Evolutionary conservation across 2,329 filamentous ascomycete genomes (phyloP), one percentile per base, ranked within the genome.

Genomic region (Colletotrichum liaoningense): DNA sequence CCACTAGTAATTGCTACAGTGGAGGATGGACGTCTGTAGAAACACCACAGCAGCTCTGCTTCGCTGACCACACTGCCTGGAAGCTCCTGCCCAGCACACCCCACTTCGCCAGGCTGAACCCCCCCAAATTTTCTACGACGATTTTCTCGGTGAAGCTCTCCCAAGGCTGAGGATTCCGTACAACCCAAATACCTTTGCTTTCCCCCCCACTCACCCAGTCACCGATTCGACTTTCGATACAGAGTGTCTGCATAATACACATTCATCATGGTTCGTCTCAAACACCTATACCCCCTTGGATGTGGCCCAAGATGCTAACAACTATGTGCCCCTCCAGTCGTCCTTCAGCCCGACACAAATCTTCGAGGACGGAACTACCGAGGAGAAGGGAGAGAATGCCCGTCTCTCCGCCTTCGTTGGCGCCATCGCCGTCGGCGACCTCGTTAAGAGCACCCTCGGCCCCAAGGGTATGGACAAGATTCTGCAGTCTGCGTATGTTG

Each of bases 391-490:
- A 80, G 96, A 98, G 88, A 98, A 98, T 93, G 96, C 97, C 80
- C 95, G 96, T 90, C 93, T 98, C 79, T 93, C 95, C n/a, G 96
- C 96, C 77, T 99, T 99, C 80, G 96, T 99, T 69, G 97, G 97
- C 79, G 97, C 97, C 82, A 99, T 99, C 81, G 97, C 97, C 69
- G 97, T 99, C 59, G 97, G 97, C 67, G 97, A 99, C 80, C 86
- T 99, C 77, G 97, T 99, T 67, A 99, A 99, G 90, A 97, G 94
- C 84, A 98, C 97, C 12, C 87, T 99, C 42, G 97, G 97, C 7
- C 97, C 97, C 49, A 98, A 98, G 88, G 97, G 97, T 78, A 98
- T 98, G 95, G 97, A 98, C 88, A 98, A 98, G 88, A 98, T 98
- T 83, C 88, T 97, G 81, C 95, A 97, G 84, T 98, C 95, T 83